Base-by-base conservation (phyloP, 2,329 filamentous ascomycete genomes). In the Coleophoma eucalyptorum region DNA sequence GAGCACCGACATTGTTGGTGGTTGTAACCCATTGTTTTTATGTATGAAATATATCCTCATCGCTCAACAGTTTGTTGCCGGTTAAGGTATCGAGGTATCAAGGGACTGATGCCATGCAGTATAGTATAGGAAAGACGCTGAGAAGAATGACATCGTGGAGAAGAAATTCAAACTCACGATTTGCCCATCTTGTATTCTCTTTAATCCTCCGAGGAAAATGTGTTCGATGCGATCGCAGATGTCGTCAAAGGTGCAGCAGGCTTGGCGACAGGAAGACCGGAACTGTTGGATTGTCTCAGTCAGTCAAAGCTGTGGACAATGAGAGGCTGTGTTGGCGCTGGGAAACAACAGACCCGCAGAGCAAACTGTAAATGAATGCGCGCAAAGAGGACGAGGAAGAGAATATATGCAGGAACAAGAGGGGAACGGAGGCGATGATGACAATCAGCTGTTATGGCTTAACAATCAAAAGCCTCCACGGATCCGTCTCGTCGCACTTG, bases 111-210 rank as follows among this genome's bases (percentile, higher is more conserved):
- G 13, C 15, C 12, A n/a, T 38, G 35, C 35, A 6, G 35, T 6
- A 18, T 5, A 11, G 16, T 38, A 38, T 38, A 18, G 35, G 51
- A n/a, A 41, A 43, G 40, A 46, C 38, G 46, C 41, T 20, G 48
- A 26, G 10, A 46, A 38, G 38, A 45, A 32, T 31, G 43, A 44
- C 50, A 42, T 41, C 26, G 37, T 20, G 10, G 19, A 26, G 26
- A 49, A 48, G 52, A 53, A 52, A 40, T 20, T 50, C 43, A 45
- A 21, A 76, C 76, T 75, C 68, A 79, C 76, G 76, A 76, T 75
- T 79, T 79, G 58, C 76, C 76, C 76, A 79, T 79, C 48, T 61
- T 62, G 49, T 34, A 32, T 48, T 49, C 41, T 41, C 40, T 46
- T 34, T 50, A 35, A 35, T 26, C 38, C 35, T 48, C 21, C 51